Base-by-base conservation (phyloP, 768 basidiomycete species). In the Asterophora parasitica region DNA sequence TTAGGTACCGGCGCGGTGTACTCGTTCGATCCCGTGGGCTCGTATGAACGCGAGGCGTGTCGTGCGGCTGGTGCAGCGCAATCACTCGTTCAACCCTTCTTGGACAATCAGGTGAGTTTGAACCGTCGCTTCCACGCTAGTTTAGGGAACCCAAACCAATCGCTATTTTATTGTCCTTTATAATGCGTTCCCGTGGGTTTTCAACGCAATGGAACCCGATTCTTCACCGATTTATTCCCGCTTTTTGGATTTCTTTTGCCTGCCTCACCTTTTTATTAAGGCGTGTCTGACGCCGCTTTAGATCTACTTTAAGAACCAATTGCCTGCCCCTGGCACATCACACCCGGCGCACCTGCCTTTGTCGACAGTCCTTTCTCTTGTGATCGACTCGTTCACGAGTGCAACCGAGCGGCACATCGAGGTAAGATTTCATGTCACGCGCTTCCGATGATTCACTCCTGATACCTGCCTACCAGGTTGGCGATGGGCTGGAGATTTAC, bases 381-480 rank as follows among this genome's bases (percentile, higher is more conserved):
- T 97, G 58, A 88, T 92, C 51, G 95, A 99, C 71, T 90, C 92
- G 7, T 99, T 98, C 68, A 95, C 94, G 20, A 82, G 90, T 55
- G 96, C 96, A 20, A 98, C 96, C 11, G 96, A 99, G 71, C 83
- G 96, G 55, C 95, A 98, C 68, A 98, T 98, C 62, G 94, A 98
- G 81, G 89, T 89, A 52, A 52, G 74, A 28, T 55, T 49, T 44
- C 23, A 17, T 52, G 51, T 59, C 46, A 41, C 11, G 46, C 43
- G 37, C 33, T 50, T 23, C 19, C 44, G n/a, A 42, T 42, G 26
- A n/a, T 46, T 31, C 34, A 42, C 46, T 54, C 36, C 55, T 53
- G 42, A 53, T 34, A 13, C 45, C 40, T 36, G 30, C 47, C 40
- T 32, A 17, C 30, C 57, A 91, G 88, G 94, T 99, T 53, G 95